These are phyloP conservation scores for Verticillium klebahnii DNA, from an alignment of 2,329 filamentous ascomycete species.

Conservation along the genomic window DNA sequence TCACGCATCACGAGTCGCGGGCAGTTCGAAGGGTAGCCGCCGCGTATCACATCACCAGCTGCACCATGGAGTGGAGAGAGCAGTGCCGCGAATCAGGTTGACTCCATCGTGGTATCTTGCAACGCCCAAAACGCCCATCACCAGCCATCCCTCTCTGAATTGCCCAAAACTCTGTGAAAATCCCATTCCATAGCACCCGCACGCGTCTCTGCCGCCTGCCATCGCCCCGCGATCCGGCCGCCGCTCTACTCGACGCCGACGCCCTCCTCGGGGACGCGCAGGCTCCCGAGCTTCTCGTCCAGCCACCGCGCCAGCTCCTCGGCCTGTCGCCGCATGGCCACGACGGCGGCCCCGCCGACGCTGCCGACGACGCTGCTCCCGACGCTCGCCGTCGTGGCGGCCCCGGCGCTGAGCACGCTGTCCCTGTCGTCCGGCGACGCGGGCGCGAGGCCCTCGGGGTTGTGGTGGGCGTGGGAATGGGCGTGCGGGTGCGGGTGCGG, in stretches of 20 bases:
- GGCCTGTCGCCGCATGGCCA: constrained; percentile 49
- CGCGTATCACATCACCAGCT: neutral
- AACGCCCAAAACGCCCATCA: constrained; percentile 1
- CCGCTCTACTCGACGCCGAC: constrained; percentile 27
- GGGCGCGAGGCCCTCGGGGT: constrained; percentile 9
- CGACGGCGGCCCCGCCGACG: constrained; percentile 38
- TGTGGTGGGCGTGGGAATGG: constrained; percentile 6
- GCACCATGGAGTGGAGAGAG: neutral
- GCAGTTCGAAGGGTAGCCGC: too few relatives aligned
- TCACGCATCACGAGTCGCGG: too few relatives aligned
- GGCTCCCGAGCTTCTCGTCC: constrained; percentile 52
- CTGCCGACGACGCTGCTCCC: constrained; percentile 33
- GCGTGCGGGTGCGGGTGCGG: constrained; percentile 10
- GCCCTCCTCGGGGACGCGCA: constrained; percentile 49
- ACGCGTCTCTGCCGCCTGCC: neutral
- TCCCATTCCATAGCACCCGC: neutral
- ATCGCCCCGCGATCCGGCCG: neutral
- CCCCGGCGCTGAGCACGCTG: constrained; percentile 41
- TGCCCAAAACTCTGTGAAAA: neutral
- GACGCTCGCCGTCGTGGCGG: constrained; percentile 36
- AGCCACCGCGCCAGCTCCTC: constrained; percentile 56
- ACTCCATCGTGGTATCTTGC: constrained; percentile 12
- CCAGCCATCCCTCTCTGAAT: neutral
- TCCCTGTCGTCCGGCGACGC: constrained; percentile 39
- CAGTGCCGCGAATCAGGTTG: neutral